Base-by-base conservation (phyloP, 352 stramenopile genomes). In the Globisporangium irregulare region DNA sequence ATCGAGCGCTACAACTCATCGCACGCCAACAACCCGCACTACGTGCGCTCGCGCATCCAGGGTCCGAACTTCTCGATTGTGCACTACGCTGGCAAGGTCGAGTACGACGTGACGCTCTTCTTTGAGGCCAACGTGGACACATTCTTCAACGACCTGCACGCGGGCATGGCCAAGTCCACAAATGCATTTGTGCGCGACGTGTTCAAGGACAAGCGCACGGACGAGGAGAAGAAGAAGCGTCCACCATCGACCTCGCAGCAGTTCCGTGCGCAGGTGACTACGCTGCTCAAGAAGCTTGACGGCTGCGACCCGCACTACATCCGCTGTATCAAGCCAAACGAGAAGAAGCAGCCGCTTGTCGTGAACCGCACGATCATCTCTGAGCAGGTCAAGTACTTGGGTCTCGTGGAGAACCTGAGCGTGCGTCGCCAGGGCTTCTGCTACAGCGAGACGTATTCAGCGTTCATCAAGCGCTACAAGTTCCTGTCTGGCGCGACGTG, bases 291-390 rank as follows among this genome's bases (percentile, higher is more conserved):
- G 70, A 89, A 92, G 67, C 74, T 98, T 34, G 88, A 94, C 62
- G 82, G 80, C 18, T 97, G 91, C 71, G 89, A 95, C 70, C 92
- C 90, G 27, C 86, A 96, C 73, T 97, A 97, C 78, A 94, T 97
- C 38, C 89, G 90, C 55, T 97, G 89, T 70, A 96, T 97, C 68
- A 97, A 97, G 70, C 84, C 89, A 1, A 97, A 97, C 66, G 87
- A 96, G 56, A 77, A 92, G 34, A 97, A 97, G 73, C 64, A 74
- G n/a, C 81, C 86, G n/a, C 71, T 91, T 24, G 69, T 75, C 34
- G 81, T 90, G 38, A 82, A 94, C 71, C 81, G 84, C 60, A 76
- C 78, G 54, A 81, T 92, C 32, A 81, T 95, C 25, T 64, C 73
- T 5, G 83, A 96, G 64, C 88, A 96, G 64, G 84, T 94, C 41